Percentiles rank a stretch among this genome's conserved stretches.
phyloP scores from a whole-genome alignment of 306 rosid genomes.

The Urtica urens region DNA sequence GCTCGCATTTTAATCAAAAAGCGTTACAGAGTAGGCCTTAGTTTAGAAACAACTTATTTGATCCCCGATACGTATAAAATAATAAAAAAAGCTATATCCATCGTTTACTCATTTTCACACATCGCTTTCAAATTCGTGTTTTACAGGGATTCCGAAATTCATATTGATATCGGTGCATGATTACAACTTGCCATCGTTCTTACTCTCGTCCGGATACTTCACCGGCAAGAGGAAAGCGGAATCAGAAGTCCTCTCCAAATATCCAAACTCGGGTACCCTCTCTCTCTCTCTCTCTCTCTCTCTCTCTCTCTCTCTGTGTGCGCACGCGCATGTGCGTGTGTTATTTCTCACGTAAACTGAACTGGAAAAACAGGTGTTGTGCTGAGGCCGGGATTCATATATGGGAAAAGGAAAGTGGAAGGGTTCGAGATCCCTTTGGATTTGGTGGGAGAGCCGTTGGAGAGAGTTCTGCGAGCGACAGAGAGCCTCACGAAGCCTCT shows the following conservation, averaged over 20 bases:
- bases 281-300: not conserved
- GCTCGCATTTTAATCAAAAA: no score
- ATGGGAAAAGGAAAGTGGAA: constrained; percentile 78
- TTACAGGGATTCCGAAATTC: constrained; percentile 84
- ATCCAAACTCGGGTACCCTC: constrained; percentile 61
- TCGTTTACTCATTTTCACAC: not conserved
- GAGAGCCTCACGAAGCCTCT: constrained; percentile 74
- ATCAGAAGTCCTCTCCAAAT: constrained; percentile 88
- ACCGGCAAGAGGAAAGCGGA: constrained; percentile 97
- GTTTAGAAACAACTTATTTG: no score
- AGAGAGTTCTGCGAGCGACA: constrained; percentile 48
- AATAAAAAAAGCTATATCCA: no score
- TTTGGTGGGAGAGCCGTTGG: constrained; percentile 67
- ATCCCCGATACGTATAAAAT: no score
- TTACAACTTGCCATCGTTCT: constrained; percentile 70
- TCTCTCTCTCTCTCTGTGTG: not conserved
- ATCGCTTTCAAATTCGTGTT: not conserved
- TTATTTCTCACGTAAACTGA: constrained; percentile 6
- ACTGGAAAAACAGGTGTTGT: constrained; percentile 72
- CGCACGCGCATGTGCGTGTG: no score
- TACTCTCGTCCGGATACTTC: constrained; percentile 82
- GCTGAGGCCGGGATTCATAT: constrained; percentile 79
- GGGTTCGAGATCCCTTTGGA: constrained; percentile 82
- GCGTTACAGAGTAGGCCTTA: no score
- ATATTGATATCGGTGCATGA: constrained; percentile 84